A percentile compares a stretch with the other conserved stretches of the same genome.
These are phyloP conservation scores for Lachancea fermentati DNA, from an alignment of 805 yeast species.

Conservation along the genomic window DNA sequence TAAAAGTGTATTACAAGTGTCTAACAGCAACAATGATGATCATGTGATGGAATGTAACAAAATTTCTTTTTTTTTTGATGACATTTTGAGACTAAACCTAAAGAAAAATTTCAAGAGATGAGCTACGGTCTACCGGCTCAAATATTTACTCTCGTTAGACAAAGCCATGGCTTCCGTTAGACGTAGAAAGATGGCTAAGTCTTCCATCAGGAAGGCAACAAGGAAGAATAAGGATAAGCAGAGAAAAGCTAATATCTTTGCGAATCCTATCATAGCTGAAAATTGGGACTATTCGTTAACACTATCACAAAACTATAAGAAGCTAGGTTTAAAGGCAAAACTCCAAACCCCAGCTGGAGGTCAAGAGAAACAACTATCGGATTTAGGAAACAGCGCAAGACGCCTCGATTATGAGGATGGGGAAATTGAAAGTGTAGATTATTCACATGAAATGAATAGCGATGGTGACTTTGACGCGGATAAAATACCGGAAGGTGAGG, in stretches of 20 bases:
- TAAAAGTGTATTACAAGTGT: no score
- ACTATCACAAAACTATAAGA: constrained; percentile 78
- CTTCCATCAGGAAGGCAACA: constrained; percentile 64
- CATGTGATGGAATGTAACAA: neutral
- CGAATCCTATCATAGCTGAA: constrained; percentile 79
- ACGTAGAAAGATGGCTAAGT: constrained; percentile 75
- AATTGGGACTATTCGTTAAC: constrained; percentile 87
- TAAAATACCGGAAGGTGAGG: constrained; percentile 72
- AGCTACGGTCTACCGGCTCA: no score
- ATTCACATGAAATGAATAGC: constrained; percentile 24
- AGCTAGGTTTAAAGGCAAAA: constrained; percentile 67
- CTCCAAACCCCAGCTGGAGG: constrained; percentile 77
- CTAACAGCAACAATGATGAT: no score
- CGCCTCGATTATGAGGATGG: constrained; percentile 30
- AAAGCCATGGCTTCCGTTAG: constrained; percentile 70
- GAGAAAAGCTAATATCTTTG: constrained; percentile 55
- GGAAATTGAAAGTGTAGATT: constrained; percentile 23
- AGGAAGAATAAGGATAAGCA: constrained; percentile 66
- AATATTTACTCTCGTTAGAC: no score
- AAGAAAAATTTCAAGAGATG: constrained; percentile 9
- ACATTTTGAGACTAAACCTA: no score
- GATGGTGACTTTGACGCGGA: constrained; percentile 38
- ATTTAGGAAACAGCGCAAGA: no score
- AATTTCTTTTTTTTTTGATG: neutral
- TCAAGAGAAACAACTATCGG: no score